Base-by-base conservation (phyloP, 148 eudicot species). In the Vaccinium macrocarpon region DNA sequence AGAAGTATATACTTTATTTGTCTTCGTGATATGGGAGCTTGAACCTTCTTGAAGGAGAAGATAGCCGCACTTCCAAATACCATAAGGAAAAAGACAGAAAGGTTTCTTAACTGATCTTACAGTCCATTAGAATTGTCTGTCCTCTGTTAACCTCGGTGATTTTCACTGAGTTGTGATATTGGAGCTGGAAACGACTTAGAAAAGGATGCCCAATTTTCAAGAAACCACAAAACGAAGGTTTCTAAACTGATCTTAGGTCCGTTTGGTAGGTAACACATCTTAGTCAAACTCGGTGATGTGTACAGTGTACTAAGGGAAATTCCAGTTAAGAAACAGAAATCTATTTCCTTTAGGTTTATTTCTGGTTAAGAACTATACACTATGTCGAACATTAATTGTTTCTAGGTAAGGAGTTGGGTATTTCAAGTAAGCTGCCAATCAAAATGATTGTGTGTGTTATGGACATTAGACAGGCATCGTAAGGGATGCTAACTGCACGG, bases 1-100 rank as follows among this genome's bases (percentile, higher is more conserved):
- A 75, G 25, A 46, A 72, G 19, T 1, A 16, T 14, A 35, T 7
- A 27, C 35, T 14, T 16, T 5, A 42, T 72, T 71, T 35, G 48
- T 14, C 8, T 15, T 70, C 8, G 76, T 72, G 49, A 72, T 35
- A 15, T 15, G 35, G n/a, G 76, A 32, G 49, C 49, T 35, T 48
- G 27, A 75, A 21, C 27, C 79, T 75, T 19, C 5, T 75, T 19
- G 78, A 53, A 75, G 53, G 78, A 75, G 55, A 75, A 19, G 78
- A 75, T 75, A 15, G 18, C 35, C 16, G 46, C 16, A 25, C 29
- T 70, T 29, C 29, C 46, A 70, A 25, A 4, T 27, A 8, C 32
- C 27, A 25, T 11, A 25, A 66, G 13, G 13, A 32, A 32, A 48
- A 50, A 76, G 23, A 50, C 12, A 42, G 6, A 42, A 42, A 42